A percentile compares a stretch with the other conserved stretches of the same genome.
Evolutionary conservation across 2,329 filamentous ascomycete species (phyloP).

Genomic region (Ophiostoma ips): DNA sequence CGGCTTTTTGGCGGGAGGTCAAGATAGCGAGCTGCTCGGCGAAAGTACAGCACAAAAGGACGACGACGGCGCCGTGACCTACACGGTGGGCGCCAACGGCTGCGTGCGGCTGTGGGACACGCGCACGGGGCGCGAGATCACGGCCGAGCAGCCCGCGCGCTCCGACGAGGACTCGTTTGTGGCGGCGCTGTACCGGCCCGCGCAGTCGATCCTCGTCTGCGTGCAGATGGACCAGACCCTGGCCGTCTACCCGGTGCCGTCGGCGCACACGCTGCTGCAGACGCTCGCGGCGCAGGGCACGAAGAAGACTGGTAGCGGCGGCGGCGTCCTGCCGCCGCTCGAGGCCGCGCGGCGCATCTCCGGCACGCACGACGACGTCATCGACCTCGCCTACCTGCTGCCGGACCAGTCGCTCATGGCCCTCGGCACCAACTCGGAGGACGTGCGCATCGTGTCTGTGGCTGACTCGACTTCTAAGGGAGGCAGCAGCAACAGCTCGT

Average conservation of each 20-base stretch:
- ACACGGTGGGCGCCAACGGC: constrained; percentile 74
- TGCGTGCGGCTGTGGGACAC: constrained; percentile 73
- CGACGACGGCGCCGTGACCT: constrained; percentile 39
- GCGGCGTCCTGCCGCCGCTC: constrained; percentile 21
- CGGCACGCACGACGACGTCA: constrained; percentile 94
- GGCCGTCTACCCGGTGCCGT: constrained; percentile 49
- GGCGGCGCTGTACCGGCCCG: constrained; percentile 51
- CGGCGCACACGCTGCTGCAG: constrained; percentile 16
- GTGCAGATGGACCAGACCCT: constrained; percentile 85
- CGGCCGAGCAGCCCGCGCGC: constrained; percentile 51
- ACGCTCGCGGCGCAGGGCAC: too few species aligned
- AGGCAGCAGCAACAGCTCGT: constrained; percentile 26
- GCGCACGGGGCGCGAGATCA: constrained; percentile 64
- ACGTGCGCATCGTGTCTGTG: constrained; percentile 74
- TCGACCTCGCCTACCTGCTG: constrained; percentile 79
- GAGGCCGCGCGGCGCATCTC: constrained; percentile 65
- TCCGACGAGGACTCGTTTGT: constrained; percentile 55
- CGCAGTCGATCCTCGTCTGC: constrained; percentile 58
- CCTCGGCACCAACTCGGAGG: constrained; percentile 88
- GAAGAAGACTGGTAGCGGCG: neutral
- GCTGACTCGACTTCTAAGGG: constrained; percentile 19
- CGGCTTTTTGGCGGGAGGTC: constrained; percentile 52
- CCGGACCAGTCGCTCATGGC: constrained; percentile 71
- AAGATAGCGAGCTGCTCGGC: too few species aligned
- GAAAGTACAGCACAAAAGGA: too few species aligned